phyloP scores from a whole-genome alignment of 306 rosid genomes.

The Hippophae rhamnoides region DNA sequence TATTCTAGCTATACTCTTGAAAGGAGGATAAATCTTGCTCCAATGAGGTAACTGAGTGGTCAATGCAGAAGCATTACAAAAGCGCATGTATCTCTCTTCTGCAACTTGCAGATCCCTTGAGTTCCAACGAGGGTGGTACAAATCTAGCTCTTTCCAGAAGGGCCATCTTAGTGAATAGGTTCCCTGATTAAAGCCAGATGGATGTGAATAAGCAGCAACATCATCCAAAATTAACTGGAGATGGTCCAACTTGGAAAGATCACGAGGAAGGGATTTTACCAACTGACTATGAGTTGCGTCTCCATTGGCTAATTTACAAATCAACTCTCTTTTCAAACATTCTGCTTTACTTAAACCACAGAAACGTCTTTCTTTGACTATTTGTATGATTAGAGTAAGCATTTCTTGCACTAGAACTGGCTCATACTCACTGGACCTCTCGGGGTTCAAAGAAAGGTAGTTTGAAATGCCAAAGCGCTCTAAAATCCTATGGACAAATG shows the following conservation, averaged over 20 bases:
- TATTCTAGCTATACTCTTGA: slow-evolving; percentile 62
- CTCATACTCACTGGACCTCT: slow-evolving; percentile 76
- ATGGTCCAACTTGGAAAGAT: slow-evolving; percentile 65
- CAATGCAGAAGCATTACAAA: slow-evolving; percentile 53
- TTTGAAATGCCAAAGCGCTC: slow-evolving; percentile 75
- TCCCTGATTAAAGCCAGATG: slow-evolving; percentile 96
- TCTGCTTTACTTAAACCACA: slow-evolving; percentile 74
- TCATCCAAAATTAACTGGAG: slow-evolving; percentile 64
- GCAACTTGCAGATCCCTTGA: slow-evolving; percentile 84
- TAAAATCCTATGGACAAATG: slow-evolving; percentile 57
- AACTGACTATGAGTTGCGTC: slow-evolving; percentile 89
- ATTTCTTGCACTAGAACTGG: slow-evolving; percentile 78
- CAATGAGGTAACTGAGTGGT: slow-evolving; percentile 69
- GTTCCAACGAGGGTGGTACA: slow-evolving; percentile 93
- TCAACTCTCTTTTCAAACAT: slow-evolving; percentile 78
- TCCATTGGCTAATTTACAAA: slow-evolving; percentile 67
- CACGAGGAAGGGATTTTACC: slow-evolving; percentile 91
- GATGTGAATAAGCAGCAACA: slow-evolving; percentile 66
- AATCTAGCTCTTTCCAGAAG: slow-evolving; percentile 81
- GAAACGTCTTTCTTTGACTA: slow-evolving; percentile 83
- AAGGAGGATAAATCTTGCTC: slow-evolving; percentile 74
- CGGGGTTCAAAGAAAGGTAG: slow-evolving; percentile 58
- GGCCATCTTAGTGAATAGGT: slow-evolving; percentile 77
- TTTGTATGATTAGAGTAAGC: slow-evolving; percentile 88
- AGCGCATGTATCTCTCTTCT: slow-evolving; percentile 92